These are phyloP conservation scores for Xylaria castorea DNA, from an alignment of 495 filamentous ascomycete genomes.

Conservation along the genomic window DNA sequence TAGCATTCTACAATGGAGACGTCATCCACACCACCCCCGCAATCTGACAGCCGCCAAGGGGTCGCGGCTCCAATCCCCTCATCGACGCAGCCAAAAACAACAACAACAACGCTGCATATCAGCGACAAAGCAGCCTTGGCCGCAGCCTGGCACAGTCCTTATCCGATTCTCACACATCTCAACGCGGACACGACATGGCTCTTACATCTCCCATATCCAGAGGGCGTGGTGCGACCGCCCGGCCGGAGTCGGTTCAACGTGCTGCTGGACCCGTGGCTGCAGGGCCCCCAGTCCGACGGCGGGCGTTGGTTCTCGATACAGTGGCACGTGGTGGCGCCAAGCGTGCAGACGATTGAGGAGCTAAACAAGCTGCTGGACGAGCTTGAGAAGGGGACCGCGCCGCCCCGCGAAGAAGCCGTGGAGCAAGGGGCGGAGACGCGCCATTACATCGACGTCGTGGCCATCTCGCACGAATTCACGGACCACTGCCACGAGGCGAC, in stretches of 20 bases:
- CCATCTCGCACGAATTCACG: slow-evolving; percentile 63
- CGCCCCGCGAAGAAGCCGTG: slow-evolving; percentile 18
- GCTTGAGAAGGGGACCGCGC: slow-evolving; percentile 36
- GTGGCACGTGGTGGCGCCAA: slow-evolving; percentile 56
- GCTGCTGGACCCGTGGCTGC: slow-evolving; percentile 64
- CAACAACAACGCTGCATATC: slow-evolving; percentile 21
- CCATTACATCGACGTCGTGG: slow-evolving; percentile 51
- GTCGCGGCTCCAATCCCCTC: background rate
- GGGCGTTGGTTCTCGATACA: slow-evolving; percentile 62
- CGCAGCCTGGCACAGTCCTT: slow-evolving; percentile 29
- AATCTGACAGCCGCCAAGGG: background rate
- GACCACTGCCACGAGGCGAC: slow-evolving; percentile 65
- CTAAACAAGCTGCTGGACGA: slow-evolving; percentile 41
- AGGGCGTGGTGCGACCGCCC: slow-evolving; percentile 34
- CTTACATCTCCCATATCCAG: slow-evolving; percentile 58
- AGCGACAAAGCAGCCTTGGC: slow-evolving; percentile 7
- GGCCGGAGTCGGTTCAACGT: slow-evolving; percentile 55
- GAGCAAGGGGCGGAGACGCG: background rate
- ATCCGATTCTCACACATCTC: slow-evolving; percentile 61
- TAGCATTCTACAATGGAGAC: slow-evolving; percentile 12
- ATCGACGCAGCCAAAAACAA: background rate
- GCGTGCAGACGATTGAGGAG: slow-evolving; percentile 50
- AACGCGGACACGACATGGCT: slow-evolving; percentile 67
- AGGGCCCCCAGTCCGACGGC: slow-evolving; percentile 59
- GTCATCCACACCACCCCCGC: background rate